These are phyloP conservation scores for Tuber brumale DNA, from an alignment of 495 filamentous ascomycete genomes.

Conservation along the genomic window DNA sequence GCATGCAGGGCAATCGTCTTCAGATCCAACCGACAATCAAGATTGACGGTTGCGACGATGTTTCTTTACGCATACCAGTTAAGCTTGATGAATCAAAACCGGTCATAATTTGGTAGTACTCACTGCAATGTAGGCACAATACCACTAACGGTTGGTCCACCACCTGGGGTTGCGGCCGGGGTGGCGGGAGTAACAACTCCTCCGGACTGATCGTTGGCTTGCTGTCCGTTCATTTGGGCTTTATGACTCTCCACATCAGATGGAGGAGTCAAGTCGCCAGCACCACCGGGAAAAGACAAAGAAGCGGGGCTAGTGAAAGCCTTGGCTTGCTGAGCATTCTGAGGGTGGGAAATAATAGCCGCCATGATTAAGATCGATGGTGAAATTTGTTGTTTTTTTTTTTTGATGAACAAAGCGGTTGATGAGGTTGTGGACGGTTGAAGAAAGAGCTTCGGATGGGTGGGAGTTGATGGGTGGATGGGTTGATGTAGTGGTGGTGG, in stretches of 20 bases:
- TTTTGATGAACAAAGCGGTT: constrained; percentile 18
- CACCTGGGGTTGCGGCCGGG: constrained; percentile 87
- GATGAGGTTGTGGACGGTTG: constrained; percentile 31
- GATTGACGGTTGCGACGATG: constrained; percentile 98
- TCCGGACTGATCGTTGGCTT: constrained; percentile 39
- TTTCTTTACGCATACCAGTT: constrained; percentile 73
- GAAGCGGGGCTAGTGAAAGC: constrained; percentile 84
- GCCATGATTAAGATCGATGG: constrained; percentile 57
- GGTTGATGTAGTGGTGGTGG: constrained; percentile 30
- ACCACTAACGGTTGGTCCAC: constrained; percentile 71
- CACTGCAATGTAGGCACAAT: constrained; percentile 98
- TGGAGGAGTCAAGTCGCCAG: constrained; percentile 72
- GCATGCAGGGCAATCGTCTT: constrained; percentile 99
- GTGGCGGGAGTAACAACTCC: constrained; percentile 85
- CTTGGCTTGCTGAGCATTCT: constrained; percentile 80
- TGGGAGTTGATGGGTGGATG: constrained; percentile 11
- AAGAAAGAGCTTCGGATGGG: constrained; percentile 6
- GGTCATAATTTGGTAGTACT: constrained; percentile 52
- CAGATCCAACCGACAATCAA: constrained; percentile 93
- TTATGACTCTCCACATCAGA: constrained; percentile 49
- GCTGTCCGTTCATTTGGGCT: constrained; percentile 46
- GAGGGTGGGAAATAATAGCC: constrained; percentile 78
- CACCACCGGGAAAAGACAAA: constrained; percentile 81
- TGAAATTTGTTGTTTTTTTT: constrained; percentile 19
- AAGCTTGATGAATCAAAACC: constrained; percentile 49